phyloP scores from a whole-genome alignment of 768 basidiomycete genomes.

The Pisolithus tinctorius region DNA sequence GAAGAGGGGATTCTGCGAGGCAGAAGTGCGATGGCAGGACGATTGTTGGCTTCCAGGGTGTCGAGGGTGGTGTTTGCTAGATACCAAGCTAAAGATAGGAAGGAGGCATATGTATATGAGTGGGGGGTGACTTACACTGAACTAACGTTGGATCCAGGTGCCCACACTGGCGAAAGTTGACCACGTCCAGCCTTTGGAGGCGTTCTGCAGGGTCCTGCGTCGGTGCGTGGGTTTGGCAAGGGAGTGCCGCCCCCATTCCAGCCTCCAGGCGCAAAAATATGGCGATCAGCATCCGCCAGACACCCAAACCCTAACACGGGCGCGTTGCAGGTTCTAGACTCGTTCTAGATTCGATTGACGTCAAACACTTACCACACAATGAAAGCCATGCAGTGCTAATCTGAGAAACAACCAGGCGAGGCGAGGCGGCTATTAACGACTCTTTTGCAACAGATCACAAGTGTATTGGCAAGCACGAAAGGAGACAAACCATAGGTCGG shows the following conservation, averaged over 20 bases:
- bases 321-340: constrained; percentile 19
- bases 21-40: neutral
- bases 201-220: neutral
- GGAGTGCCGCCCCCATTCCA: neutral
- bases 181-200: neutral
- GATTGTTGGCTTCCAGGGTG: constrained; percentile 1
- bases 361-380: neutral
- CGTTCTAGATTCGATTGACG: constrained; percentile 4
- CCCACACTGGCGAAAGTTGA: neutral
- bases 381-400: no score
- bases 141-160: constrained; percentile 4
- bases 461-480: no score
- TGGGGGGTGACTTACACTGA: constrained; percentile 11
- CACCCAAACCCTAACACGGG: constrained; percentile 2
- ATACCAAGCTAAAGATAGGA: constrained; percentile 2
- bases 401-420: no score
- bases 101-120: constrained; percentile 5
- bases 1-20: neutral
- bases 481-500: no score
- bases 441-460: no score
- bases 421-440: no score
- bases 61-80: neutral
- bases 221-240: constrained; percentile 7
- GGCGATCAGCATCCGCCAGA: constrained; percentile 2
- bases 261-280: constrained; percentile 8